Percentiles rank a stretch among this genome's conserved stretches.
Conservation (phyloP, 73 alveolate genomes). For the Symbiodinium natans region DNA sequence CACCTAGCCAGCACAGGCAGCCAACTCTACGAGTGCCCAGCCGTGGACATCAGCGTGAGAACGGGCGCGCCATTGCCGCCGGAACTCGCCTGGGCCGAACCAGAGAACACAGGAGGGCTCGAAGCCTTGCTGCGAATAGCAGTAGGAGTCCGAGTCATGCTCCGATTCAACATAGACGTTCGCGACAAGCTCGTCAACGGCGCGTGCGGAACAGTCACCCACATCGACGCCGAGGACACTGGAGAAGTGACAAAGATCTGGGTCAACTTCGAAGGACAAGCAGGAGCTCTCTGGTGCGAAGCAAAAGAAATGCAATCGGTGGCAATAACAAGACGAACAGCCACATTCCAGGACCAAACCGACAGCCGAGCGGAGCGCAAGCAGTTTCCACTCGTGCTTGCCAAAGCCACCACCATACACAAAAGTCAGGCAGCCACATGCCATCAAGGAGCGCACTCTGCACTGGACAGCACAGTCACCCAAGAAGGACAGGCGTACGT, state of each 20-base stretch:
- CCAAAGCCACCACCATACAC: too few species aligned
- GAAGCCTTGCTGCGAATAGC: background rate
- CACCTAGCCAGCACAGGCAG: too few species aligned
- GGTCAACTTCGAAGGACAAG: conserved; percentile 9
- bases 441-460: conserved; percentile 8
- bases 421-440: too few species aligned
- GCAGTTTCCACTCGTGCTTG: conserved; percentile 21
- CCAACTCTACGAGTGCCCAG: background rate
- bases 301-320: background rate
- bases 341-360: background rate
- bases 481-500: conserved; percentile 45
- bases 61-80: background rate
- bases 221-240: background rate
- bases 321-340: background rate
- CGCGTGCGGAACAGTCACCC: background rate
- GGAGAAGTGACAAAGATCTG: background rate
- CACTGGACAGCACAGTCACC: background rate
- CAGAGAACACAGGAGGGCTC: background rate
- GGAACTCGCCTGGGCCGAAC: background rate
- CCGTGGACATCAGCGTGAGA: background rate
- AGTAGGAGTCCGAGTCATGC: background rate
- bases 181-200: background rate
- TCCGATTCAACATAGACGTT: background rate
- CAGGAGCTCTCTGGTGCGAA: background rate
- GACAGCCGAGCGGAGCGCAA: conserved; percentile 6